Evolutionary conservation across 306 rosid genomes (phyloP).

Genomic region (Mimosa bimucronata): DNA sequence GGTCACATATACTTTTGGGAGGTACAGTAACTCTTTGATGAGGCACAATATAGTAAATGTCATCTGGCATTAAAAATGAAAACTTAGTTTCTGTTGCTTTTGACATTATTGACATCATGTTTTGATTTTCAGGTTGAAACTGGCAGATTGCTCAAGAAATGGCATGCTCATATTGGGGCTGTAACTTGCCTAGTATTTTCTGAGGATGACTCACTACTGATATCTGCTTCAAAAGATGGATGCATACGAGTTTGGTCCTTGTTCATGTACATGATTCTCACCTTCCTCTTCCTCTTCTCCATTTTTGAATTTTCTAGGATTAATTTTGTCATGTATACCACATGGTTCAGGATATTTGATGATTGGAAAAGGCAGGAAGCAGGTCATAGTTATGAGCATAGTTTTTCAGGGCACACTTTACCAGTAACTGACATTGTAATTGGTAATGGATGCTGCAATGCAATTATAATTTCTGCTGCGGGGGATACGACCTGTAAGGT

Average conservation of each 20-base stretch:
- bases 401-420: conserved; percentile 61
- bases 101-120: conserved; percentile 28
- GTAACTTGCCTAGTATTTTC: conserved; percentile 82
- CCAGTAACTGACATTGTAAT: conserved; percentile 63
- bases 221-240: conserved; percentile 82
- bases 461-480: conserved; percentile 82
- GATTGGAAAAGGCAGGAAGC: conserved; percentile 50
- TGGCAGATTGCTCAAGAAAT: conserved; percentile 76
- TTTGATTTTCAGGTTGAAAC: conserved; percentile 55
- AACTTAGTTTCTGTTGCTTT: not conserved
- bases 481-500: conserved; percentile 58
- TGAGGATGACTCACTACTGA: conserved; percentile 68
- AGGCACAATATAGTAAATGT: not conserved
- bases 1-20: conserved; percentile 89
- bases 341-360: conserved; percentile 67
- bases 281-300: not conserved
- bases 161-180: conserved; percentile 79
- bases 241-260: conserved; percentile 78
- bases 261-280: conserved; percentile 46
- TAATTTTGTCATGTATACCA: not conserved
- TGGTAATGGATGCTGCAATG: conserved; percentile 80
- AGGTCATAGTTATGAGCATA: conserved; percentile 51
- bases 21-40: conserved; percentile 41
- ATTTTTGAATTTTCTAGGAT: not conserved
- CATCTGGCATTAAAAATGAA: conserved; percentile 11